Conservation (phyloP, 164 flowering plant species). For the Nelumbo lutea region DNA sequence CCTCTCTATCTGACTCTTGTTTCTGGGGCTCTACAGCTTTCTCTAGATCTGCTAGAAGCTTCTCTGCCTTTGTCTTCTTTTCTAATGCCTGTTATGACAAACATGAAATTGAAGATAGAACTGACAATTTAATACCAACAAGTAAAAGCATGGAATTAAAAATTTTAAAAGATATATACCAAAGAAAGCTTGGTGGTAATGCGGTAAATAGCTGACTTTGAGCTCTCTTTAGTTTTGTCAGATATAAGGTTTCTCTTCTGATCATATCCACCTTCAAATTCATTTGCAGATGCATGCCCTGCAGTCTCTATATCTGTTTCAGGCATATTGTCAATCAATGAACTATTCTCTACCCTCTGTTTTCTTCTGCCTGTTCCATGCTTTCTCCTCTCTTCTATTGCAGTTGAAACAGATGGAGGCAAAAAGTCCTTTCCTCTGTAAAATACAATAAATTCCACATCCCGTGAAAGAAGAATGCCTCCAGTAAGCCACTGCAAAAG, state of each 20-base stretch:
- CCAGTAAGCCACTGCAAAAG: conserved; percentile 83
- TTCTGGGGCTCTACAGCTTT: conserved; percentile 31
- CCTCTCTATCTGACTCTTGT: conserved; percentile 66
- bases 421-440: conserved; percentile 97
- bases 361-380: conserved; percentile 8
- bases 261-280: conserved; percentile 15
- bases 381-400: conserved; percentile 63
- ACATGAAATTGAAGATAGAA: conserved; percentile 1
- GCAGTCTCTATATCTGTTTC: conserved; percentile 13
- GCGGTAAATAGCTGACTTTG: conserved; percentile 32
- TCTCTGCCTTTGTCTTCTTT: conserved; percentile 75
- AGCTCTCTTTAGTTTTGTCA: conserved; percentile 26
- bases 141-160: background rate
- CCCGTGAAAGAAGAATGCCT: conserved; percentile 74
- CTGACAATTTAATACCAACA: conserved; percentile 4
- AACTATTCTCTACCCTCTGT: conserved; percentile 2
- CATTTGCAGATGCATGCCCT: conserved; percentile 18
- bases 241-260: background rate
- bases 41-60: conserved; percentile 66
- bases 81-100: conserved; percentile 50
- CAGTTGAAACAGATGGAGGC: conserved; percentile 82
- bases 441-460: conserved; percentile 66
- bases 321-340: conserved; percentile 14
- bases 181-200: conserved; percentile 46
- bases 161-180: conserved; percentile 37